Evolutionary conservation across 768 basidiomycete genomes (phyloP), one percentile per base, ranked within the genome.

Genomic region (Trametes maxima): DNA sequence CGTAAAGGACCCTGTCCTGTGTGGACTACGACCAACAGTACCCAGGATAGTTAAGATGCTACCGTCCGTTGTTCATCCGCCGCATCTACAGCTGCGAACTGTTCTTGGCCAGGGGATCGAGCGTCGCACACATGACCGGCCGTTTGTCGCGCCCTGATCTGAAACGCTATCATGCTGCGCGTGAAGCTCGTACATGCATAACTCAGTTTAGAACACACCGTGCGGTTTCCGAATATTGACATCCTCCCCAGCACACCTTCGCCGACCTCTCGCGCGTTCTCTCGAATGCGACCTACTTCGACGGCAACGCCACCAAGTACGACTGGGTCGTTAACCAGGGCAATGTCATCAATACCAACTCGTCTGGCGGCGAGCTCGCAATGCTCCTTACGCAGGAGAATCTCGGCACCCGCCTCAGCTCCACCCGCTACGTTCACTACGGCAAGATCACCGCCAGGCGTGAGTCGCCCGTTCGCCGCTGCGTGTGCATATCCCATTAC

Each of bases 391-490:
- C 88, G 0, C 70, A 93, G 69, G 72, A 74, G 5, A 89, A 89
- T 61, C 88, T 88, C 35, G 93, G 94, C 19, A 94, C 88, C 5
- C 82, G 88, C 44, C 66, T 95, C 48, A 89, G 89, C 4, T 88
- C 88, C 22, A 94, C 92, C 1, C 83, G 86, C 43, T 94, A 92
- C 69, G 74, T 94, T 2, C 87, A 92, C 72, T 94, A 94, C 66
- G 93, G 92, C 37, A 85, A 77, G 13, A 82, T 94, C 67, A 90
- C 87, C 37, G 78, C 89, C 42, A 80, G 76, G 56, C 61, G 88
- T 90, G 67, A 33, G 77, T 70, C 10, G 62, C n/a, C 5, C 10
- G 25, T 44, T 44, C 37, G 22, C 42, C 22, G 43, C 50, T 8
- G 3, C 13, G 33, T 11, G 12, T 11, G 12, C 10, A n/a, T 12